phyloP scores from a whole-genome alignment of 768 basidiomycete genomes.

The Chiua virens region DNA sequence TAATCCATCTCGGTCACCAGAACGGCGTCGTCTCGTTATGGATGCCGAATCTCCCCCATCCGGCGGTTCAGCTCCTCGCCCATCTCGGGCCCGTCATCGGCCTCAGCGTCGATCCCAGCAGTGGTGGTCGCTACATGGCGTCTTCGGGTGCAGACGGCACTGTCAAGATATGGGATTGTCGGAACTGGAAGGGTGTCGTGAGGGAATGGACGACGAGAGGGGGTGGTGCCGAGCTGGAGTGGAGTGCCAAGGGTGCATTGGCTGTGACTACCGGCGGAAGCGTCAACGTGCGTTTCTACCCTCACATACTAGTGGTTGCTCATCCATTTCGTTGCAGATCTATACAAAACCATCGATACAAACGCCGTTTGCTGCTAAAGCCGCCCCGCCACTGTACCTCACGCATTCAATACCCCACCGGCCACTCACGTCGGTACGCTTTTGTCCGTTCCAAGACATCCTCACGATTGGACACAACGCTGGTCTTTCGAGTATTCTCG shows the following conservation, averaged over 20 bases:
- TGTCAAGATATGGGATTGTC: conserved; percentile 95
- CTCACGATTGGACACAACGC: conserved; percentile 74
- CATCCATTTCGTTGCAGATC: conserved; percentile 43
- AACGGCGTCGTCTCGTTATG: conserved; percentile 96
- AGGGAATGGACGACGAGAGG: conserved; percentile 76
- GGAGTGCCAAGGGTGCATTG: conserved; percentile 83
- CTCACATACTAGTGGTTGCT: background rate
- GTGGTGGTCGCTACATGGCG: conserved; percentile 88
- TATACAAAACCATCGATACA: conserved; percentile 72
- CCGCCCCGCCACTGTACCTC: conserved; percentile 80
- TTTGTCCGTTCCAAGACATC: conserved; percentile 87
- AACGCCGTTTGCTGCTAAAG: conserved; percentile 44
- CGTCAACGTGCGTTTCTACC: conserved; percentile 63
- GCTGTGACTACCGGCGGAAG: conserved; percentile 81
- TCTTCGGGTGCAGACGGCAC: conserved; percentile 84
- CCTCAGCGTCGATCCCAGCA: conserved; percentile 80
- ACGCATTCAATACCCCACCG: conserved; percentile 83
- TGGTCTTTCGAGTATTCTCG: conserved; percentile 82
- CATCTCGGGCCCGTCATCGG: conserved; percentile 86
- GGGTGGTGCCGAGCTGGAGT: conserved; percentile 68
- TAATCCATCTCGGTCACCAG: conserved; percentile 91
- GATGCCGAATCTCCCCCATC: conserved; percentile 92
- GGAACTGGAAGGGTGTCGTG: conserved; percentile 92
- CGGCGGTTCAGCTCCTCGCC: conserved; percentile 88
- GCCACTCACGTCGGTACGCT: conserved; percentile 74